Conservation (phyloP, 2,329 filamentous ascomycete genomes). For the Ustulina deusta region DNA sequence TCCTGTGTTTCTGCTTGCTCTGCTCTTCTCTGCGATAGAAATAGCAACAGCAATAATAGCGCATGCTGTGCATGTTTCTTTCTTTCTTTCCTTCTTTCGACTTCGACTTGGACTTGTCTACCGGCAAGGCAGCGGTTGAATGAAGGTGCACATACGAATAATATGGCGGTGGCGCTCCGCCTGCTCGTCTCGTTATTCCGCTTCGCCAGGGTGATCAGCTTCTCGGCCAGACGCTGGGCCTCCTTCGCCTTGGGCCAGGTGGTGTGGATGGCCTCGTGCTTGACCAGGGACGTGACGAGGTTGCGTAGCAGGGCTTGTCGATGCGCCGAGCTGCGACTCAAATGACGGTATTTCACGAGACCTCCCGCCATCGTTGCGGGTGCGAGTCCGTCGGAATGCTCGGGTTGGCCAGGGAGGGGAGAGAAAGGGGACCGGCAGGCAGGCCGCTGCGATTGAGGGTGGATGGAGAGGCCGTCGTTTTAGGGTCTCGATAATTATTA, state of each 20-base stretch:
- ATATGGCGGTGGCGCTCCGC: slow-evolving; percentile 79
- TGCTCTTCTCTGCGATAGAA: background rate
- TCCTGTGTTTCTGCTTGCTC: background rate
- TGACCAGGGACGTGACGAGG: slow-evolving; percentile 92
- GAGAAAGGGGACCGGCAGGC: background rate
- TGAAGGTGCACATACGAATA: slow-evolving; percentile 78
- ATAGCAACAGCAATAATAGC: too few species aligned
- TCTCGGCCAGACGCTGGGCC: slow-evolving; percentile 91
- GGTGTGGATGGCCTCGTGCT: slow-evolving; percentile 92
- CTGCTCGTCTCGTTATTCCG: slow-evolving; percentile 86
- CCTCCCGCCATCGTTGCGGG: slow-evolving; percentile 79
- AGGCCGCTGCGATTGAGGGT: background rate
- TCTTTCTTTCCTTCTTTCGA: too few species aligned
- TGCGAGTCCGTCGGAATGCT: slow-evolving; percentile 21
- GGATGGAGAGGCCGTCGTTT: background rate
- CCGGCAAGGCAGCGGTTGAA: too few species aligned
- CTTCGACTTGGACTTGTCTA: slow-evolving; percentile 21
- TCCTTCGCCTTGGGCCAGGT: slow-evolving; percentile 98
- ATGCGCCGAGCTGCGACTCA: slow-evolving; percentile 87
- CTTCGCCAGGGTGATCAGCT: slow-evolving; percentile 93
- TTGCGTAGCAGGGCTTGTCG: slow-evolving; percentile 94
- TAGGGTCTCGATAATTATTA: slow-evolving; percentile 26
- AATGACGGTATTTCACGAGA: slow-evolving; percentile 86
- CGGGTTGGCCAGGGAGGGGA: background rate
- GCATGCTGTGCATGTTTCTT: background rate